Percentiles rank a stretch among this genome's conserved stretches.
Conservation (phyloP, 805 yeast species). For the Monosporozyma siamensis region DNA sequence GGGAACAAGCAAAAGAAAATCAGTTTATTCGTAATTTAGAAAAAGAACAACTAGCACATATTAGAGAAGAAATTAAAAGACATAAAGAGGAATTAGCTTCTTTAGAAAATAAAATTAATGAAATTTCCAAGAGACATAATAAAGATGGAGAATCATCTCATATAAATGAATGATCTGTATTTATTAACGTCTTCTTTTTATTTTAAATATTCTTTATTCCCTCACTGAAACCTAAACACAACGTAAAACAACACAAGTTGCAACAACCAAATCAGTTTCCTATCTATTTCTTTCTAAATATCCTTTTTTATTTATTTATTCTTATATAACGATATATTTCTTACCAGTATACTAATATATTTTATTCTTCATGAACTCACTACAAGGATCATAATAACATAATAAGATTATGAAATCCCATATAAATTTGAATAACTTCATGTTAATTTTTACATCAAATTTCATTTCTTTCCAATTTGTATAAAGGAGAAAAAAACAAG, state of each 20-base stretch:
- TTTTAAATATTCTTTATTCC: too few relatives aligned
- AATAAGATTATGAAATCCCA: too few relatives aligned
- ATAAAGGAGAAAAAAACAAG: background rate
- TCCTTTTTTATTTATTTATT: background rate
- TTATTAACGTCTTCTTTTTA: too few relatives aligned
- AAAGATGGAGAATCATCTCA: too few relatives aligned
- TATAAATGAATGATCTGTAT: too few relatives aligned
- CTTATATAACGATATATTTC: conserved; percentile 2
- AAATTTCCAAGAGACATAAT: conserved; percentile 12
- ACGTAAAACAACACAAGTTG: too few relatives aligned
- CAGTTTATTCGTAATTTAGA: conserved; percentile 79
- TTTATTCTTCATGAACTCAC: too few relatives aligned
- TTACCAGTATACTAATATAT: too few relatives aligned
- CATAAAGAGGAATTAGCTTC: conserved; percentile 54
- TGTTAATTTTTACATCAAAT: background rate
- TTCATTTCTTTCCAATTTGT: too few relatives aligned
- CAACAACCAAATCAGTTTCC: too few relatives aligned
- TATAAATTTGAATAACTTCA: background rate
- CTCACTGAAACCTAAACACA: too few relatives aligned
- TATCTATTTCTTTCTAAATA: conserved; percentile 1
- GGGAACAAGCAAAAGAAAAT: conserved; percentile 90
- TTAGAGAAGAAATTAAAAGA: conserved; percentile 68
- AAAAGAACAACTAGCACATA: conserved; percentile 70
- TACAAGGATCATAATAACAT: too few relatives aligned
- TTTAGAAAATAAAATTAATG: conserved; percentile 38